Evolutionary conservation across 2,329 filamentous ascomycete genomes (phyloP).

Genomic region (Coniella vitis): DNA sequence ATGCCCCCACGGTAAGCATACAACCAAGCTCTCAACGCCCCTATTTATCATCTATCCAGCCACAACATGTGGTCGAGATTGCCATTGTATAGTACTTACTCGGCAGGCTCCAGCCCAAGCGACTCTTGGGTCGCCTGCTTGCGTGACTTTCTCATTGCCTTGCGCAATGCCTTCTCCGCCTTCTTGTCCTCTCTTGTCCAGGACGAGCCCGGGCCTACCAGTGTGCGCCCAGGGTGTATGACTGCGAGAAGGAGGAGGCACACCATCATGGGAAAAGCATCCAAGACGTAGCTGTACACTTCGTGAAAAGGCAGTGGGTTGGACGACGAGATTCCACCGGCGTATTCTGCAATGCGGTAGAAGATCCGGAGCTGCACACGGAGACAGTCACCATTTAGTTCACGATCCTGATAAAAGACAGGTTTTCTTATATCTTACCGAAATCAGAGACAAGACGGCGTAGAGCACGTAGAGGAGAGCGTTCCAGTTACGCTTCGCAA

Average conservation of each 20-base stretch:
- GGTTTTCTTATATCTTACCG: too few species aligned
- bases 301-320: conserved; percentile 44
- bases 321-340: conserved; percentile 32
- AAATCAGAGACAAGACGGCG: conserved; percentile 28
- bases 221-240: conserved; percentile 41
- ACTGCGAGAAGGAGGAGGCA: conserved; percentile 33
- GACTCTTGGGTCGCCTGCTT: background rate
- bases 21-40: too few species aligned
- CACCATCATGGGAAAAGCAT: conserved; percentile 50
- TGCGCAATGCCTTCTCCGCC: conserved; percentile 33
- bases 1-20: too few species aligned
- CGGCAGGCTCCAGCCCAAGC: background rate
- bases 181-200: conserved; percentile 34
- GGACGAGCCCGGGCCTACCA: conserved; percentile 38
- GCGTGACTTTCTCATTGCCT: background rate
- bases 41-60: too few species aligned
- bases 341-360: conserved; percentile 53
- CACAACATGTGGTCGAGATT: too few species aligned
- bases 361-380: conserved; percentile 53
- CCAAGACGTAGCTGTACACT: conserved; percentile 42
- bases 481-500: conserved; percentile 24
- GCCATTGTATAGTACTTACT: too few species aligned
- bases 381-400: too few species aligned
- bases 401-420: too few species aligned
- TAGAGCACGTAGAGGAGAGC: conserved; percentile 29